Percentiles rank a stretch among this genome's conserved stretches.
These are phyloP conservation scores for Erucastrum elatum DNA, from an alignment of 345 rosid genomes.

Conservation along the genomic window DNA sequence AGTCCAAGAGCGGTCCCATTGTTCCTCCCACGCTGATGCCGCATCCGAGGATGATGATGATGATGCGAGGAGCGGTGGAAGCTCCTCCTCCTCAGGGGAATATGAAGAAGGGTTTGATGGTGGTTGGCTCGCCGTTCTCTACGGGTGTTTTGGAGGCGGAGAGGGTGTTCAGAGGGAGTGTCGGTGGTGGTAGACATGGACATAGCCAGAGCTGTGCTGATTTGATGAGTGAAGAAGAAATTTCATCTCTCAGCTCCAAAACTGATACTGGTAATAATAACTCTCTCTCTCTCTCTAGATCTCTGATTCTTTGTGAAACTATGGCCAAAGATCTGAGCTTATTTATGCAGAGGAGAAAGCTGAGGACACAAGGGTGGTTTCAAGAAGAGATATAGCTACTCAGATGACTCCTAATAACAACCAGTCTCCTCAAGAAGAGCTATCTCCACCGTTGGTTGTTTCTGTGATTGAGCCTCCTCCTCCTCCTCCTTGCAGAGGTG, in stretches of 20 bases:
- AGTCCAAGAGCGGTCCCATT: slow-evolving; percentile 88
- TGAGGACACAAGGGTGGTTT: slow-evolving; percentile 46
- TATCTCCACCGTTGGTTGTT: slow-evolving; percentile 45
- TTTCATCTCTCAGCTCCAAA: slow-evolving; percentile 52
- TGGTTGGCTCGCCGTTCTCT: slow-evolving; percentile 65
- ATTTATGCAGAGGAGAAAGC: slow-evolving; percentile 56
- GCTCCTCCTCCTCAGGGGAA: slow-evolving; percentile 32
- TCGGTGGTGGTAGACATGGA: slow-evolving; percentile 33
- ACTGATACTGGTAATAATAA: slow-evolving; percentile 43
- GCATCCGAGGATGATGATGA: slow-evolving; percentile 49
- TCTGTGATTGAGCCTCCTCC: slow-evolving; percentile 41
- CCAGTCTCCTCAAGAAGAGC: slow-evolving; percentile 45
- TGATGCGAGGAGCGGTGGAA: slow-evolving; percentile 40
- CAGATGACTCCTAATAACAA: slow-evolving; percentile 69
- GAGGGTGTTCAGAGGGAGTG: slow-evolving; percentile 52
- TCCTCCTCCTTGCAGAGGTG: slow-evolving; percentile 37
- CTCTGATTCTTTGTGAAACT: background rate
- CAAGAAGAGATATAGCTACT: slow-evolving; percentile 87
- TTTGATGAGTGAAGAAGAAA: slow-evolving; percentile 53
- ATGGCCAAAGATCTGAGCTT: slow-evolving; percentile 31
- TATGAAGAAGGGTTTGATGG: slow-evolving; percentile 44
- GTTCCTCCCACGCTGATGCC: slow-evolving; percentile 38
- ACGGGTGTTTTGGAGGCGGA: slow-evolving; percentile 71
- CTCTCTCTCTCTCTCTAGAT: background rate
- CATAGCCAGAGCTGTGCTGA: slow-evolving; percentile 59